Conservation (phyloP, 768 basidiomycete genomes). For the Calocera viscosa region DNA sequence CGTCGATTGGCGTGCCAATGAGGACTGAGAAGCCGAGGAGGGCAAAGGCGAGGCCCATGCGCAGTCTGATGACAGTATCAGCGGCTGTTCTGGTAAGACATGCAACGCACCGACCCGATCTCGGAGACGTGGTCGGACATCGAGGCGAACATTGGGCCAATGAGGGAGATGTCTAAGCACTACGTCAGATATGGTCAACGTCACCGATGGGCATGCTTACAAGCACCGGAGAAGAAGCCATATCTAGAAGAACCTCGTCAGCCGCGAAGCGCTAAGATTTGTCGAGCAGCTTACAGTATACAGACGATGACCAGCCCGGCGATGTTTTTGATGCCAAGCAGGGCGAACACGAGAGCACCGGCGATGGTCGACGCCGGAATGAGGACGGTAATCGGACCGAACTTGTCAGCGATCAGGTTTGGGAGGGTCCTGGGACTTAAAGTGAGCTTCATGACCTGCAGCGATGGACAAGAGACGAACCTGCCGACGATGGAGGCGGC, state of each 20-base stretch:
- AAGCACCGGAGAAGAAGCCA: not conserved
- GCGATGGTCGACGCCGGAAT: constrained; percentile 27
- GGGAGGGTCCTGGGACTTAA: constrained; percentile 33
- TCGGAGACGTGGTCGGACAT: not conserved
- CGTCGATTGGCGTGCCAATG: constrained; percentile 45
- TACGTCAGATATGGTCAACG: not conserved
- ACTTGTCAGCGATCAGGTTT: constrained; percentile 42
- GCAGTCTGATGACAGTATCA: not conserved
- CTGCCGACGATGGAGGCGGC: constrained; percentile 46
- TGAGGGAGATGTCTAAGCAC: not conserved
- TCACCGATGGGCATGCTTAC: not conserved
- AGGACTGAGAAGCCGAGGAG: constrained; percentile 10
- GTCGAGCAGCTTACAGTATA: constrained; percentile 27
- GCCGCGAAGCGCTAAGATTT: not conserved
- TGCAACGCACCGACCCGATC: not conserved
- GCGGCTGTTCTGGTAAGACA: not conserved
- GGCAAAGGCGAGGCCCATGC: constrained; percentile 2
- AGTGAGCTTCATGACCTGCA: not conserved
- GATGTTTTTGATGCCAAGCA: constrained; percentile 31
- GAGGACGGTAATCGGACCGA: constrained; percentile 42
- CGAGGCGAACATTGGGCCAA: not conserved
- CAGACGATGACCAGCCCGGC: constrained; percentile 32
- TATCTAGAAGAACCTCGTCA: not conserved
- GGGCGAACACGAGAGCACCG: constrained; percentile 33
- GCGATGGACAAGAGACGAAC: not conserved